Evolutionary conservation across 2,329 filamentous ascomycete species (phyloP).

Genomic region (Pyrenochaeta sp.): DNA sequence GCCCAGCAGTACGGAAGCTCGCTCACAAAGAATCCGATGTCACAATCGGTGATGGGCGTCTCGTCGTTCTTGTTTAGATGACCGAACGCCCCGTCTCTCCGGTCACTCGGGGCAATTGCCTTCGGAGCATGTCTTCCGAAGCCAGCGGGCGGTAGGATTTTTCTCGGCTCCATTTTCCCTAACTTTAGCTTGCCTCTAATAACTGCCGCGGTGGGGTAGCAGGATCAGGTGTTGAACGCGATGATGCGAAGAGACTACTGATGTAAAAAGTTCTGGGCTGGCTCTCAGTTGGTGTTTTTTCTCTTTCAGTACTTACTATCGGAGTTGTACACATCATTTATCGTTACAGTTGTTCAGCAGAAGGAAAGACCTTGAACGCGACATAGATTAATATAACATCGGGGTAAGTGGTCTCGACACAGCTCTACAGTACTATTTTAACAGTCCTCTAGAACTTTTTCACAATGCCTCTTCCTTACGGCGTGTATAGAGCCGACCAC

Average conservation of each 20-base stretch:
- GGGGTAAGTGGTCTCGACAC: not conserved
- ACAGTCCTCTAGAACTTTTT: constrained; percentile 6
- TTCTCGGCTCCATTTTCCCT: constrained; percentile 14
- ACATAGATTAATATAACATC: not conserved
- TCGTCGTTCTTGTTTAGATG: not conserved
- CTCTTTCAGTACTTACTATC: constrained; percentile 1
- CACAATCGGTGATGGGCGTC: not conserved
- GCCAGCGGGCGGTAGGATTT: constrained; percentile 7
- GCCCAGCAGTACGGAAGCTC: not conserved
- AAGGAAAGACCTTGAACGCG: not conserved
- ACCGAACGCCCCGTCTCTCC: not conserved
- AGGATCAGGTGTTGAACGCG: constrained; percentile 12
- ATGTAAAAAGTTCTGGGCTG: constrained; percentile 7
- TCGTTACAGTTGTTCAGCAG: not conserved
- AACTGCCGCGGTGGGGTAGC: constrained; percentile 51
- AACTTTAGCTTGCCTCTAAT: constrained; percentile 23
- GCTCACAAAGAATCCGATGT: not conserved
- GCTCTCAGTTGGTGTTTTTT: not conserved
- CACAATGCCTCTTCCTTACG: constrained; percentile 49
- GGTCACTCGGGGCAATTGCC: not conserved
- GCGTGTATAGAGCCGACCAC: constrained; percentile 61
- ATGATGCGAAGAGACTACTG: constrained; percentile 12
- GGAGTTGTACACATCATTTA: not conserved
- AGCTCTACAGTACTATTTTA: not conserved
- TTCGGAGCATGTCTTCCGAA: constrained; percentile 6